Conservation (phyloP, 2,329 filamentous ascomycete genomes). For the Talaromyces sp. region DNA sequence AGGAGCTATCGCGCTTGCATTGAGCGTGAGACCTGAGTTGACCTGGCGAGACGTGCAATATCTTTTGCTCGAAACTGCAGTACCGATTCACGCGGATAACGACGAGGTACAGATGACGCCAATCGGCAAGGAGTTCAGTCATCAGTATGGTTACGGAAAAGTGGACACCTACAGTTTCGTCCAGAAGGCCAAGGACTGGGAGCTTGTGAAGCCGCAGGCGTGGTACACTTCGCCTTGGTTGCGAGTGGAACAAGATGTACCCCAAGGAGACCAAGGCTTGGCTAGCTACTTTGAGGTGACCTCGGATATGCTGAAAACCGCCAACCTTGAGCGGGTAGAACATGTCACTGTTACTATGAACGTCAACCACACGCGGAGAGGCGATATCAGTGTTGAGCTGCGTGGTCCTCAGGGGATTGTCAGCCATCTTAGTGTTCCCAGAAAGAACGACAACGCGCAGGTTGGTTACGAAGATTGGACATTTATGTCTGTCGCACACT, state of each 20-base stretch:
- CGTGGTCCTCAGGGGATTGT: slow-evolving; percentile 75
- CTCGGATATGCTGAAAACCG: slow-evolving; percentile 68
- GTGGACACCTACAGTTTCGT: slow-evolving; percentile 83
- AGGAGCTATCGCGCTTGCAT: slow-evolving; percentile 82
- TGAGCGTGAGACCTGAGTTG: slow-evolving; percentile 78
- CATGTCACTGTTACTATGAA: slow-evolving; percentile 99
- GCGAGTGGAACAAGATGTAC: slow-evolving; percentile 78
- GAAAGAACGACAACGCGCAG: slow-evolving; percentile 60
- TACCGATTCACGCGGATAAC: slow-evolving; percentile 68
- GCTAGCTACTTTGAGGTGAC: slow-evolving; percentile 78
- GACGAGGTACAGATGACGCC: slow-evolving; percentile 77
- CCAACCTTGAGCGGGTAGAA: slow-evolving; percentile 81
- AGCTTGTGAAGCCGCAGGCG: slow-evolving; percentile 86
- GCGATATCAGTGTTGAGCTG: slow-evolving; percentile 88
- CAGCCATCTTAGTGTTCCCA: slow-evolving; percentile 75
- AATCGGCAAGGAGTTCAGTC: slow-evolving; percentile 81
- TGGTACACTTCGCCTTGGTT: slow-evolving; percentile 95
- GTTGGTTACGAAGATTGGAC: slow-evolving; percentile 91
- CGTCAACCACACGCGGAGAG: slow-evolving; percentile 75
- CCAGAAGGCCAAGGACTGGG: slow-evolving; percentile 77
- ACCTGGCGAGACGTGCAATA: slow-evolving; percentile 95
- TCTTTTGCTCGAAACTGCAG: slow-evolving; percentile 75
- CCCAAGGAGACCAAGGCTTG: slow-evolving; percentile 76
- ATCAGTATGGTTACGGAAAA: slow-evolving; percentile 94
- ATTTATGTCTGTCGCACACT: slow-evolving; percentile 97